phyloP scores from a whole-genome alignment of 164 flowering plant genomes.

The Vitis rotundifolia region DNA sequence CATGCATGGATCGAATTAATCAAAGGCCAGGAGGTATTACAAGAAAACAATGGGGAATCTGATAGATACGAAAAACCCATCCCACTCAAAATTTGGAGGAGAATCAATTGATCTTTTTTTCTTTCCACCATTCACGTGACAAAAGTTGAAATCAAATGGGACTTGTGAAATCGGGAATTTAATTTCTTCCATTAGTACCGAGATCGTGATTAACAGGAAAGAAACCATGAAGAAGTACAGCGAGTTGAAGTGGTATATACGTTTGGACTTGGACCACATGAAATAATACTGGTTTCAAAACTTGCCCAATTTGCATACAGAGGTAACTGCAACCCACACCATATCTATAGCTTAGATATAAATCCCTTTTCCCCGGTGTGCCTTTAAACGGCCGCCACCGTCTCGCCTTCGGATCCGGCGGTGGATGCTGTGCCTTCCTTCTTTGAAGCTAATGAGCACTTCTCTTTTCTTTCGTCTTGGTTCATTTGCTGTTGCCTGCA shows the following conservation, averaged over 20 bases:
- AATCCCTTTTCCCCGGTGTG: neutral
- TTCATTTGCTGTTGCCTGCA: constrained; percentile 68
- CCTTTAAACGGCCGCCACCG: constrained; percentile 27
- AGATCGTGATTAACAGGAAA: neutral
- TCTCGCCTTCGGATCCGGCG: constrained; percentile 33
- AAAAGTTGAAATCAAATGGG: no score
- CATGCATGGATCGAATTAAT: no score
- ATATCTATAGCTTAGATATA: no score
- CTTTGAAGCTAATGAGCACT: constrained; percentile 43
- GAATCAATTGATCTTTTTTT: no score
- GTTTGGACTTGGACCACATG: neutral
- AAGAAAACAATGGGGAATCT: no score
- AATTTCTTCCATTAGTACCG: neutral
- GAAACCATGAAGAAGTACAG: neutral
- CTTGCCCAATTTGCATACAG: neutral
- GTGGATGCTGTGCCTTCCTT: constrained; percentile 25
- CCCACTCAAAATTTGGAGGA: no score
- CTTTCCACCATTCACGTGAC: no score
- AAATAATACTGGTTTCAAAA: neutral
- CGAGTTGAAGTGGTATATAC: neutral
- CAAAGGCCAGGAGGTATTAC: no score
- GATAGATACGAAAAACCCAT: no score
- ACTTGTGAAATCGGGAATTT: no score
- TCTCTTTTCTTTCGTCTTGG: constrained; percentile 56
- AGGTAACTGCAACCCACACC: neutral